These are phyloP conservation scores for Tilletia indica DNA, from an alignment of 1,284 basidiomycete genomes.

Conservation along the genomic window DNA sequence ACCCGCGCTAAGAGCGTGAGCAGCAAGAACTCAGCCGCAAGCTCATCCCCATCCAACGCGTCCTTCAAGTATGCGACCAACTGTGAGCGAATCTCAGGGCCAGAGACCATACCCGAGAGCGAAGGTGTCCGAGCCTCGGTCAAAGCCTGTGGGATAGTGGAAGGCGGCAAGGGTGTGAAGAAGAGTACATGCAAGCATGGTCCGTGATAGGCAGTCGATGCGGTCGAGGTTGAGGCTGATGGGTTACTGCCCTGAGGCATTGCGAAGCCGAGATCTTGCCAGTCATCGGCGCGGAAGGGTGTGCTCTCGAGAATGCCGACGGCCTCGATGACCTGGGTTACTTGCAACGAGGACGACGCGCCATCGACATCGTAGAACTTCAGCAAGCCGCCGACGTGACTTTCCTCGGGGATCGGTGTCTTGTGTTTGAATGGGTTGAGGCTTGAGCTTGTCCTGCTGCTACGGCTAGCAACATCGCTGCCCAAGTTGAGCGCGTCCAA, in stretches of 20 bases:
- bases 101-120: neutral
- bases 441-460: neutral
- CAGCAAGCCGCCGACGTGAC: conserved; percentile 31
- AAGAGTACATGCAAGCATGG: conserved; percentile 44
- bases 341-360: conserved; percentile 40
- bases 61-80: conserved; percentile 38
- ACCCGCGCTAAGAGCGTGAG: conserved; percentile 67
- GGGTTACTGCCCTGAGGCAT: neutral
- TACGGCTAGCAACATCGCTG: neutral
- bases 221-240: conserved; percentile 15
- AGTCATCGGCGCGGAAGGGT: conserved; percentile 19
- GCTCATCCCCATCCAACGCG: conserved; percentile 35
- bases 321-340: conserved; percentile 49
- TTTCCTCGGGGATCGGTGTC: conserved; percentile 26
- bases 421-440: conserved; percentile 20
- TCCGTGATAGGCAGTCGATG: conserved; percentile 22
- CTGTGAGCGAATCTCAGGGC: conserved; percentile 8
- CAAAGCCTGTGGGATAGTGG: neutral
- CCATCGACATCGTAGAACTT: conserved; percentile 46
- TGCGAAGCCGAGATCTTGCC: conserved; percentile 1
- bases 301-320: conserved; percentile 42
- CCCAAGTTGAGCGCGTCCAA: conserved; percentile 1
- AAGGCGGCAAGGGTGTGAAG: conserved; percentile 20
- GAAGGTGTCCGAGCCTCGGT: neutral
- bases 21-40: conserved; percentile 74